Percentiles rank a stretch among this genome's conserved stretches.
phyloP scores from a whole-genome alignment of 23 red algal genomes.

The Gracilariopsis chorda region DNA sequence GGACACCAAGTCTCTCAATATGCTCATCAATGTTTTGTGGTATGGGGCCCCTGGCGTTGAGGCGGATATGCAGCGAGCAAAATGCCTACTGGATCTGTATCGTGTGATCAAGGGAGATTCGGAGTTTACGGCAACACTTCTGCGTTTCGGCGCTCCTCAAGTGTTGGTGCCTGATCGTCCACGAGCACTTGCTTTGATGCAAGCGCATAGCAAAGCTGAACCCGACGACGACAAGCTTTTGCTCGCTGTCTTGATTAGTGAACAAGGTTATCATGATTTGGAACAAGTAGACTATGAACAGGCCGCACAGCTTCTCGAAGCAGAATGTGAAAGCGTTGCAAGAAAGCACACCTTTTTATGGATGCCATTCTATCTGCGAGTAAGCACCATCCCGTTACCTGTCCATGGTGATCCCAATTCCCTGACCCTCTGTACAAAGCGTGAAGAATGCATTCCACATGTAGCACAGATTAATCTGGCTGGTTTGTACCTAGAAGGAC shows the following conservation, averaged over 20 bases:
- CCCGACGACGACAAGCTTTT: background rate
- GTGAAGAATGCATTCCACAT: background rate
- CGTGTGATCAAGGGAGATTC: background rate
- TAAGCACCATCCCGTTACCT: background rate
- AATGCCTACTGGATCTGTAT: background rate
- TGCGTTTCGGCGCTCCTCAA: background rate
- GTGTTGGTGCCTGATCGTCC: background rate
- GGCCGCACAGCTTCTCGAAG: background rate
- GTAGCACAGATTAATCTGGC: background rate
- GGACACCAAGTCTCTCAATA: background rate
- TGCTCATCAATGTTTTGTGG: background rate
- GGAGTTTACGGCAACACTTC: background rate
- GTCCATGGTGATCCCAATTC: background rate
- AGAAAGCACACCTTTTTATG: background rate
- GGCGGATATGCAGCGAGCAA: background rate
- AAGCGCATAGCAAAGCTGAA: background rate
- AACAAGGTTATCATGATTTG: background rate
- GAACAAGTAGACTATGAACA: background rate
- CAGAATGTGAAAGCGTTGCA: background rate
- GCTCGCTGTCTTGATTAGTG: background rate
- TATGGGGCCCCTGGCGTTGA: background rate
- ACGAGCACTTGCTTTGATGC: background rate
- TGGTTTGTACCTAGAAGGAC: background rate
- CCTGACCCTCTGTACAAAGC: background rate
- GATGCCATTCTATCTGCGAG: background rate